Base-by-base conservation (phyloP, 371 early-diverging fungal species). In the Blastocladiella emersonii region DNA sequence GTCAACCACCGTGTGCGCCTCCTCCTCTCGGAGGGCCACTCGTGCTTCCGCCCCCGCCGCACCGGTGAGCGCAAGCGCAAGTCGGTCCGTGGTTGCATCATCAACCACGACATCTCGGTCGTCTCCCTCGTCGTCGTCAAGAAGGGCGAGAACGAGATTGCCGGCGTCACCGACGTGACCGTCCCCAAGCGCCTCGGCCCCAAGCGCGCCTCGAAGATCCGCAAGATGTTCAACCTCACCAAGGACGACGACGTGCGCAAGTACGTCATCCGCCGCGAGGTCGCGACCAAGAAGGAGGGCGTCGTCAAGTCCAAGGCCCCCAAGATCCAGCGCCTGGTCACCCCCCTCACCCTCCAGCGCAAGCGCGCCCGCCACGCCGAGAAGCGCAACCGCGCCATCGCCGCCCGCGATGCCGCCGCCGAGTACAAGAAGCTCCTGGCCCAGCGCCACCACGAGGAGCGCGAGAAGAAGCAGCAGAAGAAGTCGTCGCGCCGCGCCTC, bases 11-110 rank as follows among this genome's bases (percentile, higher is more conserved):
- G 99, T 89, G 92, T 95, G 68, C 88, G 94, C 68, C 89, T 97
- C 70, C 80, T 89, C 70, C 86, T 98, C 72, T 85, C 86, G 71
- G 88, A 94, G 83, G 98, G 98, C 67, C 96, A 97, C 91, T 93
- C 92, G 69, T 98, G 99, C 86, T 99, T 93, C 88, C 91, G 97
- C 75, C 90, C 92, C 68, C 93, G 96, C 74, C 90, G 96, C 72
- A 85, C 86, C 59, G 98, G 98, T 78, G 95, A 95, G 81, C 94
- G 98, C 77, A 93, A 93, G 88, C 85, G 99, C 78, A 99, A 99
- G 85, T 92, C 92, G 51, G 98, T 99, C 71, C 91, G 99, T 67
- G 99, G 99, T 73, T 96, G 95, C 83, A 97, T 99, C 71, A 95
- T 99, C 71, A 94, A 86, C 63, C 78, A 87, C 70, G 98, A 98